Base-by-base conservation (phyloP, 202 grass and related monocot species). In the Eragrostis tef region DNA sequence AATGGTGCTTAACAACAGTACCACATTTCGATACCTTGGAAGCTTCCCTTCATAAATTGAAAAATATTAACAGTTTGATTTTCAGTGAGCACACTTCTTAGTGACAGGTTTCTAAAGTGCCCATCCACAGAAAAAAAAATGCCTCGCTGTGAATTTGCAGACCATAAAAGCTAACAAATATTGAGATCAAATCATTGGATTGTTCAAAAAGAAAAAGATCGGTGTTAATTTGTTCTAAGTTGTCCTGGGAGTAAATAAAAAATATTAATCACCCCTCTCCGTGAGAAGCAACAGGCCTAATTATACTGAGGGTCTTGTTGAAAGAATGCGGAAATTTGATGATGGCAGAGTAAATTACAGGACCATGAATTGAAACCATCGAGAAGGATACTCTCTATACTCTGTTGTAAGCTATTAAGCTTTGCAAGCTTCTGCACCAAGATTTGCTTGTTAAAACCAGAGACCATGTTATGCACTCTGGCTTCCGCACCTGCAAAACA, bases 311-410 rank as follows among this genome's bases (percentile, higher is more conserved):
- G 47, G 6, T 5, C 19, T 53, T n/a, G 17, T 53, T 53, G 3
- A 65, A 50, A 81, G 11, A 77, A 77, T 43, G 19, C 11, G 29
- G 19, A 11, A 67, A 47, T 39, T 69, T 62, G 81, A 56, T 31
- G 67, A 48, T 65, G 59, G 16, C 39, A 56, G 14, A 82, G 12
- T 54, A 43, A 79, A 76, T 20, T 74, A 48, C 65, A 83, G 6
- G 48, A 60, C 16, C 62, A 80, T 16, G 19, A 7, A 14, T 69
- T 74, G 16, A 62, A 83, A 83, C 11, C 14, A 74, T 52, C 44
- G 42, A 61, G 45, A 88, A 95, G 92, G 96, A 98, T 98, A 98
- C 96, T 98, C 87, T 98, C 90, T 88, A 98, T 98, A 70, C 92
- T 98, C 74, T 98, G 96, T 22, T 94, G 96, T 82, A 89, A 81